Base-by-base conservation (phyloP, 768 basidiomycete genomes). In the Russula olivacea region DNA sequence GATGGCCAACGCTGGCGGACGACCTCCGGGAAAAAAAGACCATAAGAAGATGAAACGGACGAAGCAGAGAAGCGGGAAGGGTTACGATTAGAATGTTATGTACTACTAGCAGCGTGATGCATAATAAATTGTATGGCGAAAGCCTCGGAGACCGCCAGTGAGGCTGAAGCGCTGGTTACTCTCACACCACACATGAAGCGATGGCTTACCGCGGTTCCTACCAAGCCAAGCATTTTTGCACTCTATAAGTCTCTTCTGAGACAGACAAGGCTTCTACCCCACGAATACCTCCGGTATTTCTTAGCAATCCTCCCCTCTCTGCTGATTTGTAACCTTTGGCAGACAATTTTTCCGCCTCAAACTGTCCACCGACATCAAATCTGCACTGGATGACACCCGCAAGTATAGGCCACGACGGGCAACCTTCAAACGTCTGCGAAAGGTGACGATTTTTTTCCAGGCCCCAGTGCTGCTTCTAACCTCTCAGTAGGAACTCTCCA, bases 21-120 rank as follows among this genome's bases (percentile, higher is more conserved):
- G 64, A 7, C 73, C 68, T 19, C 68, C 73, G 1, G 83, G 81
- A 17, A 96, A 95, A 78, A 93, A 91, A 72, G 86, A 85, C 67
- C 89, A 93, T 77, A 97, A 93, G 75, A 89, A 87, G 71, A 75
- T 80, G 75, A 87, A 89, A 71, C 76, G 86, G 53, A 83, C 82
- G 53, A 98, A 98, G 76, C 89, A 95, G 74, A 79, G 96, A 65
- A 93, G 92, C 71, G 96, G 96, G 15, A 88, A 84, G 70, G 96
- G 96, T 25, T 98, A 98, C 69, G 96, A 97, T 72, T 83, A 71
- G 58, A 49, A 38, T n/a, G n/a, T n/a, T n/a, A 15, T 53, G 19
- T 28, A 21, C 19, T 34, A n/a, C n/a, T n/a, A n/a, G 21, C 41
- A 58, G n/a, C 45, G 17, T 45, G 45, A 45, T 21, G 45, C 21